A percentile compares a stretch with the other conserved stretches of the same genome.
Conservation (phyloP, 2,329 filamentous ascomycete species). For the Pezicula carpinea region DNA sequence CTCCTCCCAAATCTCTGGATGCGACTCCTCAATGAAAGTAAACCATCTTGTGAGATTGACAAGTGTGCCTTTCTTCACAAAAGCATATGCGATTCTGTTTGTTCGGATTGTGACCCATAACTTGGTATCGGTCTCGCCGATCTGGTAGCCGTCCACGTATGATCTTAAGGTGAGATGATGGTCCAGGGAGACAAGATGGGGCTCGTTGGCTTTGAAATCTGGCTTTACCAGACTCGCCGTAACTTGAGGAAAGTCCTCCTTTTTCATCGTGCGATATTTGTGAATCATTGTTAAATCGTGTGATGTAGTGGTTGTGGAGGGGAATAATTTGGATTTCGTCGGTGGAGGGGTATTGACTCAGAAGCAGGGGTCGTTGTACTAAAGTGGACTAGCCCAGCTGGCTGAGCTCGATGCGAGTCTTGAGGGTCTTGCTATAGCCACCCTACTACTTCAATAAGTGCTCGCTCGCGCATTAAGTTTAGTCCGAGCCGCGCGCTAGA, state of each 20-base stretch:
- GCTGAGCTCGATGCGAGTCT: too few species aligned
- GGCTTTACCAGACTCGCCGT: slow-evolving; percentile 46
- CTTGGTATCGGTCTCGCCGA: slow-evolving; percentile 73
- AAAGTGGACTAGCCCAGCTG: too few species aligned
- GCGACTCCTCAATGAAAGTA: slow-evolving; percentile 73
- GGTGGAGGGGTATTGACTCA: slow-evolving; percentile 7
- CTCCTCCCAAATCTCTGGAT: slow-evolving; percentile 69
- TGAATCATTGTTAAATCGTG: slow-evolving; percentile 6
- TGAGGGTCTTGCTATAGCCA: too few species aligned
- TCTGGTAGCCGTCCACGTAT: slow-evolving; percentile 75
- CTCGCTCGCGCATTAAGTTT: too few species aligned
- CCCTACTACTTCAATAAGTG: too few species aligned
- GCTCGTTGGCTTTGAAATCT: slow-evolving; percentile 81
- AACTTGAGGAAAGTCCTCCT: slow-evolving; percentile 49
- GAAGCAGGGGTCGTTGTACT: background rate
- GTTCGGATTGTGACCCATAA: slow-evolving; percentile 79
- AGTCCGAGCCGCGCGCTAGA: too few species aligned
- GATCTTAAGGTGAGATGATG: slow-evolving; percentile 83
- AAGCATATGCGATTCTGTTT: slow-evolving; percentile 79
- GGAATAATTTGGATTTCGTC: slow-evolving; percentile 6
- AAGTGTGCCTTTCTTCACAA: slow-evolving; percentile 73
- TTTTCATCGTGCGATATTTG: slow-evolving; percentile 44
- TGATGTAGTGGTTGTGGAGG: slow-evolving; percentile 13
- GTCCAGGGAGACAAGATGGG: slow-evolving; percentile 71
- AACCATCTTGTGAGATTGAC: slow-evolving; percentile 84